phyloP scores from a whole-genome alignment of 345 rosid genomes.

The Ceriops zippeliana region DNA sequence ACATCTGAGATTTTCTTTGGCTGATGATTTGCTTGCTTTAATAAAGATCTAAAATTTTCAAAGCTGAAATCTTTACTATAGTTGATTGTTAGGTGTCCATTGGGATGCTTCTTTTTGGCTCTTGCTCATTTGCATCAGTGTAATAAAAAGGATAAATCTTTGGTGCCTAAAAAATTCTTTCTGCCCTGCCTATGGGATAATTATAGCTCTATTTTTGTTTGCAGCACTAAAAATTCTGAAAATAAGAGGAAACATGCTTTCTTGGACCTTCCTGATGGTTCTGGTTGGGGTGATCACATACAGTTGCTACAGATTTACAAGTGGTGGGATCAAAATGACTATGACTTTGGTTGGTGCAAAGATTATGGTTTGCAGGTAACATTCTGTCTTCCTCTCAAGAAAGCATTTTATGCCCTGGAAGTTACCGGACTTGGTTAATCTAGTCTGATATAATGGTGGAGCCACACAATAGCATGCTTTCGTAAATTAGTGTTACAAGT shows the following conservation, averaged over 20 bases:
- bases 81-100: neutral
- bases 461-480: neutral
- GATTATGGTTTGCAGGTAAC: conserved; percentile 71
- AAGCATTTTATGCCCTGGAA: conserved; percentile 4
- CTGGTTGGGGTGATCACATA: conserved; percentile 92
- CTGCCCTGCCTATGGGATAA: neutral
- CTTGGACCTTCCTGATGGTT: conserved; percentile 82
- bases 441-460: neutral
- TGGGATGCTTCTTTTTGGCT: too few relatives aligned
- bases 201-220: conserved; percentile 1
- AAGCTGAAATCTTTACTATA: neutral
- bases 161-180: neutral
- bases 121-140: too few relatives aligned
- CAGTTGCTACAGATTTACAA: conserved; percentile 86
- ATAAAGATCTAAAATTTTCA: neutral
- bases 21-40: too few relatives aligned
- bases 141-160: too few relatives aligned
- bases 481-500: neutral
- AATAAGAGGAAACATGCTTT: conserved; percentile 74
- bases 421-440: neutral
- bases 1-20: too few relatives aligned
- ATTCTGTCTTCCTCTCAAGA: conserved; percentile 16
- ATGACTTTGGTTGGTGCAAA: conserved; percentile 75
- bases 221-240: conserved; percentile 55
- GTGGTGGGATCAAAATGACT: conserved; percentile 64